Evolutionary conservation across 208 protist genomes (phyloP).

Genomic region (Leishmania braziliensis): DNA sequence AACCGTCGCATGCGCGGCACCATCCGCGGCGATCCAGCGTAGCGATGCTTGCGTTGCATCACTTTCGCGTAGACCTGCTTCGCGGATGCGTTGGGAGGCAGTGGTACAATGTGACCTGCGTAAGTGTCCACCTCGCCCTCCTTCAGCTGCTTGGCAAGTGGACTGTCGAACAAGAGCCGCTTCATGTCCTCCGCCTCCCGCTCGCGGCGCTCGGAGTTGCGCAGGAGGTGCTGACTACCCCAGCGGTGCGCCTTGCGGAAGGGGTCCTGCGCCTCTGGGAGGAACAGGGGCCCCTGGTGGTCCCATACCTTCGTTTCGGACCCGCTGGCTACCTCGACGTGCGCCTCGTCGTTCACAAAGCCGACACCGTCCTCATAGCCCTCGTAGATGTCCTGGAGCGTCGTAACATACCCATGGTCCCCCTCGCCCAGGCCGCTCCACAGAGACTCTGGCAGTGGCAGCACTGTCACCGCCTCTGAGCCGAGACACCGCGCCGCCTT

Average conservation of each 20-base stretch:
- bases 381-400: conserved; percentile 84
- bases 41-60: conserved; percentile 60
- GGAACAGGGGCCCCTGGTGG: conserved; percentile 62
- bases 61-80: conserved; percentile 76
- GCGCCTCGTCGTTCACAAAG: conserved; percentile 49
- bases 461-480: conserved; percentile 55
- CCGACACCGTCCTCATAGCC: conserved; percentile 82
- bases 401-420: conserved; percentile 77
- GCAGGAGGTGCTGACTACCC: conserved; percentile 65
- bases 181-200: conserved; percentile 55
- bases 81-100: conserved; percentile 66
- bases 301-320: conserved; percentile 62
- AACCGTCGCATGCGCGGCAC: conserved; percentile 45
- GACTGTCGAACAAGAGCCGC: conserved; percentile 65
- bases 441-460: conserved; percentile 55
- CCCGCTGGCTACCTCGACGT: conserved; percentile 20
- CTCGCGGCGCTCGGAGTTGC: conserved; percentile 65
- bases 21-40: conserved; percentile 62
- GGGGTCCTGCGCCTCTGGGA: conserved; percentile 53
- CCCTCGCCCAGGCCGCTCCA: conserved; percentile 58
- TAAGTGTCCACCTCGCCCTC: conserved; percentile 76
- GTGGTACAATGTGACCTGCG: conserved; percentile 78
- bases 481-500: conserved; percentile 70
- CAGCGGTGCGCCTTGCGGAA: conserved; percentile 59
- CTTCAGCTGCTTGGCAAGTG: conserved; percentile 54